Conservation (phyloP, 2,329 filamentous ascomycete species). For the Zalaria sp. region DNA sequence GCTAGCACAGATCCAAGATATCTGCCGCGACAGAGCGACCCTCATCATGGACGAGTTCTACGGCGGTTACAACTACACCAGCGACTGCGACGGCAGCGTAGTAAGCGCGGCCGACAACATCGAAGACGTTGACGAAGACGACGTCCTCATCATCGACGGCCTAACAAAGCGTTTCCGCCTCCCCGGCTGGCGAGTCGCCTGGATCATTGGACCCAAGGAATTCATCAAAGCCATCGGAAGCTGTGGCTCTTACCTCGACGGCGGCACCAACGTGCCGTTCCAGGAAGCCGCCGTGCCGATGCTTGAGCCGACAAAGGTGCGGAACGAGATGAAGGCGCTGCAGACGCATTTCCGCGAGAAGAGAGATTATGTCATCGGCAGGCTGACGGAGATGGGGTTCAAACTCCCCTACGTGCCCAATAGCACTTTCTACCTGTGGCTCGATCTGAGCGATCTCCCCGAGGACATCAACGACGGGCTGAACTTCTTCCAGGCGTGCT, state of each 20-base stretch:
- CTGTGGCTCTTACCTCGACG: conserved; percentile 87
- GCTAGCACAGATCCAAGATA: conserved; percentile 79
- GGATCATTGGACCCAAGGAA: conserved; percentile 91
- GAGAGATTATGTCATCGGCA: conserved; percentile 75
- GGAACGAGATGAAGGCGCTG: conserved; percentile 74
- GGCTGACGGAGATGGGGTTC: conserved; percentile 78
- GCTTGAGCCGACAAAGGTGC: conserved; percentile 75
- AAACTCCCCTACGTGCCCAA: conserved; percentile 65
- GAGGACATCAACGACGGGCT: conserved; percentile 79
- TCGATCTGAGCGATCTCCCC: conserved; percentile 52
- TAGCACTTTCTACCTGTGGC: conserved; percentile 88
- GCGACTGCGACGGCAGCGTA: conserved; percentile 76
- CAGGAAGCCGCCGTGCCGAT: conserved; percentile 86
- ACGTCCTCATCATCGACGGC: conserved; percentile 83
- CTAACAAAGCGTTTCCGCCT: conserved; percentile 94
- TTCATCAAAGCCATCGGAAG: conserved; percentile 89
- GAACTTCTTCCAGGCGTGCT: conserved; percentile 91
- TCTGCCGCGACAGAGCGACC: conserved; percentile 80
- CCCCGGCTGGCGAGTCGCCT: conserved; percentile 91
- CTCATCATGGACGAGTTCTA: conserved; percentile 97
- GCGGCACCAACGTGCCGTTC: conserved; percentile 88
- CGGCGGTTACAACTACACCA: conserved; percentile 84
- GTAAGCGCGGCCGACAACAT: conserved; percentile 85
- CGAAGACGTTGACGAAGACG: conserved; percentile 71
- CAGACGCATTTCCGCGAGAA: conserved; percentile 86